Evolutionary conservation across 352 stramenopile genomes (phyloP).

Genomic region (Globisporangium camurandrum): DNA sequence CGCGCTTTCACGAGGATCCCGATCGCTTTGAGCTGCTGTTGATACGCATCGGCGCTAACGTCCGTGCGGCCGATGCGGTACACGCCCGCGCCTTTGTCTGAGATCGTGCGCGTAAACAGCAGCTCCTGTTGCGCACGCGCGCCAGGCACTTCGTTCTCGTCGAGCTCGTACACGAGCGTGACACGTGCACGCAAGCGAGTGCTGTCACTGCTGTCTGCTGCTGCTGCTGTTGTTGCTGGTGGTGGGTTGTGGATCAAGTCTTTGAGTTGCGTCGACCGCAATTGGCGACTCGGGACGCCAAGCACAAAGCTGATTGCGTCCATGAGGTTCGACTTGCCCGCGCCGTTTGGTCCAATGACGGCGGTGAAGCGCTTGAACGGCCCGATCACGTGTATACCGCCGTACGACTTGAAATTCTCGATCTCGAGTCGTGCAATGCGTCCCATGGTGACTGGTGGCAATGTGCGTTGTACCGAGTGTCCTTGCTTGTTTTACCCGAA

Average conservation of each 20-base stretch:
- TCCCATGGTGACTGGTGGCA: too few species aligned
- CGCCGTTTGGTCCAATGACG: constrained; percentile 97
- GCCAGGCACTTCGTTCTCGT: constrained; percentile 45
- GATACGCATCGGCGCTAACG: constrained; percentile 90
- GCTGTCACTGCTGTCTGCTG: constrained; percentile 17
- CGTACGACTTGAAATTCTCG: constrained; percentile 99
- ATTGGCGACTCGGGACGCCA: constrained; percentile 92
- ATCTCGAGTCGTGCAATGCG: constrained; percentile 93
- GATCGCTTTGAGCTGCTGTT: constrained; percentile 91
- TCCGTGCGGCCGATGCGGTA: constrained; percentile 80
- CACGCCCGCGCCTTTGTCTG: constrained; percentile 76
- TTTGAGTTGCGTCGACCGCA: constrained; percentile 94
- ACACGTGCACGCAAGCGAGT: constrained; percentile 79
- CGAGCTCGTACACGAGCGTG: constrained; percentile 92
- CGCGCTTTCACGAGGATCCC: constrained; percentile 97
- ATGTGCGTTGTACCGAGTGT: too few species aligned
- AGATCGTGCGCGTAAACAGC: constrained; percentile 92
- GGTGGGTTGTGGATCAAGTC: constrained; percentile 92
- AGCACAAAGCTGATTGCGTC: constrained; percentile 98
- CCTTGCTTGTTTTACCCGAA: too few species aligned
- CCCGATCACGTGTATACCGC: constrained; percentile 88
- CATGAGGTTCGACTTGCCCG: constrained; percentile 92
- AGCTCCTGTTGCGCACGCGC: constrained; percentile 59
- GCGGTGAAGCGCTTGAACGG: constrained; percentile 98
- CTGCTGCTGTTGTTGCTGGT: not conserved